These are phyloP conservation scores for Neltuma alba DNA, from an alignment of 306 rosid species.

Conservation along the genomic window DNA sequence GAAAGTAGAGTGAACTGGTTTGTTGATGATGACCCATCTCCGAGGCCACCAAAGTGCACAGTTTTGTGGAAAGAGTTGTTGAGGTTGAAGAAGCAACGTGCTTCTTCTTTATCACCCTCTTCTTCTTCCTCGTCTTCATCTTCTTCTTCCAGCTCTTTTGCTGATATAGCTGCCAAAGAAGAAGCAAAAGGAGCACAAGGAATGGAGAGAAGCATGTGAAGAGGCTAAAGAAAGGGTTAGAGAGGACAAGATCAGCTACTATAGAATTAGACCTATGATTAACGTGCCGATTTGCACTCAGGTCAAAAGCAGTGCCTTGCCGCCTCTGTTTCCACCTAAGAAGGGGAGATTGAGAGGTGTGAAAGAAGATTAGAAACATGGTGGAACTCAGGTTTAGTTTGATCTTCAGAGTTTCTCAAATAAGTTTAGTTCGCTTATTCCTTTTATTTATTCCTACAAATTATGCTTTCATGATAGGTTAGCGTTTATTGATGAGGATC, in stretches of 20 bases:
- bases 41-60: conserved; percentile 98
- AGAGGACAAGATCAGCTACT: conserved; percentile 91
- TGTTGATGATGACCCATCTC: conserved; percentile 97
- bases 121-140: conserved; percentile 93
- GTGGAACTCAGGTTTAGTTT: conserved; percentile 38
- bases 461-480: conserved; percentile 51
- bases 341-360: conserved; percentile 86
- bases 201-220: conserved; percentile 62
- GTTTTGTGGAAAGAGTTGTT: conserved; percentile 95
- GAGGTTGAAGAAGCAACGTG: conserved; percentile 94
- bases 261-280: conserved; percentile 89
- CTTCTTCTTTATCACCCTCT: conserved; percentile 75
- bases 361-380: conserved; percentile 32
- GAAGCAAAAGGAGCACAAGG: conserved; percentile 55
- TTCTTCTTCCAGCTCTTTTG: conserved; percentile 73
- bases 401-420: conserved; percentile 42
- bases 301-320: conserved; percentile 75
- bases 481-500: conserved; percentile 62
- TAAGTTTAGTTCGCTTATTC: conserved; percentile 46
- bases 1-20: conserved; percentile 83
- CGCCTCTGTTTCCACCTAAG: conserved; percentile 87
- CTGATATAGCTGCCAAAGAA: conserved; percentile 63
- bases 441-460: conserved; percentile 30
- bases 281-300: conserved; percentile 95
- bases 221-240: conserved; percentile 85